These are phyloP conservation scores for Calocybe gangraenosa DNA, from an alignment of 768 basidiomycete genomes.

Conservation along the genomic window DNA sequence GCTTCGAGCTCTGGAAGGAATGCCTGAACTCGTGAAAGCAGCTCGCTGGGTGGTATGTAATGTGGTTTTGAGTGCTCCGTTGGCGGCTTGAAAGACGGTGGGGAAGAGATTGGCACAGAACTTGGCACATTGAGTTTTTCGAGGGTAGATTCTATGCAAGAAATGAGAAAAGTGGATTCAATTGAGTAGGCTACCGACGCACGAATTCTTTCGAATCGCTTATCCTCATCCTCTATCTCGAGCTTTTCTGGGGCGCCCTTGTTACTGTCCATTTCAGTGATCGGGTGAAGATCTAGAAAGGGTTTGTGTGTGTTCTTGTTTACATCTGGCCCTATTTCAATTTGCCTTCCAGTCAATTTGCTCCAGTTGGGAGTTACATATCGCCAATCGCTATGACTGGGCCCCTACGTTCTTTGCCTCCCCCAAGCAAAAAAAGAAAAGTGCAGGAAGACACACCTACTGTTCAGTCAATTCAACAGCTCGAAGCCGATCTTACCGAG, in stretches of 20 bases:
- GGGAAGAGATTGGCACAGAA: not conserved
- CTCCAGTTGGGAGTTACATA: no score
- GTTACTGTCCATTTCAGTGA: not conserved
- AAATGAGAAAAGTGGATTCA: not conserved
- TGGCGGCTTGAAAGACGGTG: not conserved
- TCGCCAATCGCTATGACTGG: conserved; percentile 16
- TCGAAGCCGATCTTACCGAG: conserved; percentile 53
- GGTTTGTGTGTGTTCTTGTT: not conserved
- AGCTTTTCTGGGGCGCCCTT: conserved; percentile 2
- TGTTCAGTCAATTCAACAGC: conserved; percentile 16
- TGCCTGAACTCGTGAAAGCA: conserved; percentile 59
- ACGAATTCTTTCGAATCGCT: conserved; percentile 10
- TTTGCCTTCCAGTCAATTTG: no score
- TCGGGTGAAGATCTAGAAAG: not conserved
- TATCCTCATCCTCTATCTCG: conserved; percentile 13
- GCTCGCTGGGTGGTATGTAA: conserved; percentile 38
- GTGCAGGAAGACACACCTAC: conserved; percentile 26
- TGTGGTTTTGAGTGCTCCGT: conserved; percentile 15
- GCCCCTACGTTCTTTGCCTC: conserved; percentile 43
- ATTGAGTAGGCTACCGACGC: not conserved
- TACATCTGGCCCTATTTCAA: no score
- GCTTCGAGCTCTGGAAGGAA: conserved; percentile 67
- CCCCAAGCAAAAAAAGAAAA: conserved; percentile 48
- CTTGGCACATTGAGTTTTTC: conserved; percentile 8
- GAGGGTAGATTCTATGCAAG: conserved; percentile 7